A percentile compares a stretch with the other conserved stretches of the same genome.
Conservation (phyloP, 805 yeast genomes). For the Brettanomyces bruxellensis region DNA sequence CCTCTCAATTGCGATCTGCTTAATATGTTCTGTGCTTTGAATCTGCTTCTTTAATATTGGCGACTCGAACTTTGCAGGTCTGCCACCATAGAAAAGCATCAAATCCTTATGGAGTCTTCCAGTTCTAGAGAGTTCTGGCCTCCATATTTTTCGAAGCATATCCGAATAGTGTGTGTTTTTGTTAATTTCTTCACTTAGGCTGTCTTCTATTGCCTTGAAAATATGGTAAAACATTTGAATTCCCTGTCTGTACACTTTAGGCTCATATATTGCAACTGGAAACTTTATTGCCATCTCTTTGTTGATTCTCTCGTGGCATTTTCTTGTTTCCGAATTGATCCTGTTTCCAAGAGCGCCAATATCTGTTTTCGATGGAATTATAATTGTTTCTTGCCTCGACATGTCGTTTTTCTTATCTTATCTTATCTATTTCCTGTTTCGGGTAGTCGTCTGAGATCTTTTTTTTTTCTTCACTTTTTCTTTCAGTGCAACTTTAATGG, state of each 20-base stretch:
- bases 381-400: slow-evolving; percentile 35
- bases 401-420: background rate
- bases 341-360: slow-evolving; percentile 78
- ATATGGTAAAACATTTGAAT: slow-evolving; percentile 65
- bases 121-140: slow-evolving; percentile 59
- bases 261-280: slow-evolving; percentile 68
- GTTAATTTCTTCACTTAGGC: slow-evolving; percentile 37
- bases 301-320: slow-evolving; percentile 59
- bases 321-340: slow-evolving; percentile 61
- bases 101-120: slow-evolving; percentile 52
- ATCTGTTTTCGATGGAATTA: slow-evolving; percentile 68
- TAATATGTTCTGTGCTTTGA: slow-evolving; percentile 53
- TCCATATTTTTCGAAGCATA: slow-evolving; percentile 54
- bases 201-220: slow-evolving; percentile 53
- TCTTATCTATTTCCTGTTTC: no score
- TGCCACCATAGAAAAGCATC: slow-evolving; percentile 54
- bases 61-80: slow-evolving; percentile 40
- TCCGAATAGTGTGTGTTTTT: slow-evolving; percentile 30
- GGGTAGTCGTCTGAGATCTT: no score
- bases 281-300: slow-evolving; percentile 60
- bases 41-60: slow-evolving; percentile 59
- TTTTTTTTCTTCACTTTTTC: no score
- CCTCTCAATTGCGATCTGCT: slow-evolving; percentile 41
- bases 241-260: slow-evolving; percentile 73
- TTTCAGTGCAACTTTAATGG: no score